Conservation (phyloP, 495 filamentous ascomycete genomes). For the Neurospora discreta region DNA sequence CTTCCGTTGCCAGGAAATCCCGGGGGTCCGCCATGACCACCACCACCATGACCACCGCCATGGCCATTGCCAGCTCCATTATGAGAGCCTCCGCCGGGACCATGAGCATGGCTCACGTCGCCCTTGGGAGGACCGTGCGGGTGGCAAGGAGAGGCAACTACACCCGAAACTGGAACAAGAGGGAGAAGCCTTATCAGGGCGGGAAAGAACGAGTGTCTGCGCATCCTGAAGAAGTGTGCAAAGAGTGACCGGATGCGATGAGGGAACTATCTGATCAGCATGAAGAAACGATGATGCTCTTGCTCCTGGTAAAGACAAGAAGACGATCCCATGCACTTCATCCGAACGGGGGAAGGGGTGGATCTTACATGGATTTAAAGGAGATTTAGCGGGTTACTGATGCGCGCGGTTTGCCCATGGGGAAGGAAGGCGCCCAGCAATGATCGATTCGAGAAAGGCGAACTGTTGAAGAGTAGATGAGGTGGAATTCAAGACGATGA, state of each 20-base stretch:
- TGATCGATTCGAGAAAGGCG: neutral
- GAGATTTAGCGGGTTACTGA: neutral
- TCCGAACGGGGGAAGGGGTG: neutral
- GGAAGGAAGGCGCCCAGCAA: neutral
- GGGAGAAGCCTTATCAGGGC: slow-evolving; percentile 4
- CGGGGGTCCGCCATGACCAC: neutral
- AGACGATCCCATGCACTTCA: neutral
- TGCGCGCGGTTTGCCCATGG: neutral
- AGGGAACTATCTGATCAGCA: neutral
- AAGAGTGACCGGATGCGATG: slow-evolving; percentile 3
- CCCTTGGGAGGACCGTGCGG: neutral
- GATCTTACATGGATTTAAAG: neutral
- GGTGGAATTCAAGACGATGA: neutral
- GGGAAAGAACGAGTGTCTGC: slow-evolving; percentile 5
- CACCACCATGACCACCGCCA: neutral
- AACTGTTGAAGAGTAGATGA: neutral
- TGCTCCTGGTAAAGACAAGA: neutral
- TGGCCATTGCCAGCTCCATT: neutral
- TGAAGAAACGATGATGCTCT: slow-evolving; percentile 2
- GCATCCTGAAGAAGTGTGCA: slow-evolving; percentile 2
- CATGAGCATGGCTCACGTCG: neutral
- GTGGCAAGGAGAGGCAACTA: neutral
- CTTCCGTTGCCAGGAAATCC: neutral
- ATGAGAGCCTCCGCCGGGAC: neutral
- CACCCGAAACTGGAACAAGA: neutral